Evolutionary conservation across 208 protist genomes (phyloP).

Genomic region (Trypanosoma cruzi): DNA sequence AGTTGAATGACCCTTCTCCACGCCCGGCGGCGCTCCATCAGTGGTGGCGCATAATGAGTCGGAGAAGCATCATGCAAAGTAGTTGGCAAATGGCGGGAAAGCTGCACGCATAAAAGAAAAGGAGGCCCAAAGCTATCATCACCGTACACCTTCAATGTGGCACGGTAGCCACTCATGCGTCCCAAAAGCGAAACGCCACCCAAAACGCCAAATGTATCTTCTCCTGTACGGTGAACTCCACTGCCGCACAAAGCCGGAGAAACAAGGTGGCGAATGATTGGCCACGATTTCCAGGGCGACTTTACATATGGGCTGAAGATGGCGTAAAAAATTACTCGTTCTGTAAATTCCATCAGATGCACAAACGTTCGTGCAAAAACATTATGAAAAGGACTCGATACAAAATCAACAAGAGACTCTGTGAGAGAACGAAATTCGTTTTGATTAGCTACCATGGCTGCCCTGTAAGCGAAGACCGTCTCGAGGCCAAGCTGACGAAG

Average conservation of each 20-base stretch:
- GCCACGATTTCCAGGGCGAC: background rate
- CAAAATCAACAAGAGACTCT: constrained; percentile 23
- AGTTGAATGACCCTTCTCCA: constrained; percentile 20
- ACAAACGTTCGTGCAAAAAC: constrained; percentile 21
- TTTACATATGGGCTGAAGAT: constrained; percentile 12
- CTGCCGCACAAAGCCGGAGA: background rate
- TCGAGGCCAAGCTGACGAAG: constrained; percentile 72
- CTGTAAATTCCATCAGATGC: constrained; percentile 29
- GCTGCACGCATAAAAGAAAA: constrained; percentile 23
- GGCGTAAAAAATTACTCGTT: constrained; percentile 28
- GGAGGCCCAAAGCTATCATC: constrained; percentile 20
- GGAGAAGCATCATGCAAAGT: constrained; percentile 32
- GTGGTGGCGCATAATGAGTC: constrained; percentile 16
- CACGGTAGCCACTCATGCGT: constrained; percentile 18
- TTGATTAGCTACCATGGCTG: constrained; percentile 34
- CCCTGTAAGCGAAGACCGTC: constrained; percentile 64
- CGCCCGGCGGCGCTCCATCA: constrained; percentile 22
- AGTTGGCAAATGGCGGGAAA: constrained; percentile 30
- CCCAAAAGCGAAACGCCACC: constrained; percentile 9
- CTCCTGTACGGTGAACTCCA: background rate
- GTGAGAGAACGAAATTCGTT: constrained; percentile 10
- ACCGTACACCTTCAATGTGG: constrained; percentile 9
- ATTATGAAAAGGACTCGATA: constrained; percentile 29
- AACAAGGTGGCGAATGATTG: background rate
- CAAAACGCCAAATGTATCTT: background rate